Base-by-base conservation (phyloP, 2,329 filamentous ascomycete species). In the Pseudogymnoascus sp. region DNA sequence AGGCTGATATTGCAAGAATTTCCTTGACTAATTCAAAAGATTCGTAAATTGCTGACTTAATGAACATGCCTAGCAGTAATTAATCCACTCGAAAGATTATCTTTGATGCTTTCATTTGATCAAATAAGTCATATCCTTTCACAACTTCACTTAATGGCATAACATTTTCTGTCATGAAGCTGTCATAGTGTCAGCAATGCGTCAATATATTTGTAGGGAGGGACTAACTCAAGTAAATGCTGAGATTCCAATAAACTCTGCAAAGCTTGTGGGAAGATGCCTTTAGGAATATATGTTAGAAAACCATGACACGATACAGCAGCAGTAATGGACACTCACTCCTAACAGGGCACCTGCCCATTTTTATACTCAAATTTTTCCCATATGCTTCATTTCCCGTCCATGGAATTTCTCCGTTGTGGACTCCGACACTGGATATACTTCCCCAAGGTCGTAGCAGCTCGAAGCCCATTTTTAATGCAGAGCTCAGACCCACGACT, bases 101-200 rank as follows among this genome's bases (percentile, higher is more conserved):
- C 77, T 90, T 90, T 68, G 89, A 86, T 35, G 81, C 85, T 74
- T 86, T 84, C 81, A 85, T 87, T 66, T 85, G 79, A 70, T 90
- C 83, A 70, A 89, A 90, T 31, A 88, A 74, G 8, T 84, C 80
- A 68, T 89, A 90, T 58, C 83, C 87, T 69, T 86, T 80, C 4
- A 82, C 80, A 1, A 86, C 87, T 60, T 85, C 77, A 2, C 78
- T 78, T 29, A 90, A 77, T 3, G 86, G 85, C 84, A 89, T 87
- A 66, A 88, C 81, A 67, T 87, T 84, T 65, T 89, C 84, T 61
- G 86, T 84, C 86, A 90, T 88, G 76, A 90, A 90, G 61, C 86
- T 87, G 65, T 25, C 58, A 33, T 29, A 13, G 42, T 48, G 35
- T 59, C 29, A 59, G 9, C 15, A 9, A 39, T 15, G 51, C 5